Conservation (phyloP, 2,329 filamentous ascomycete genomes). For the Colletotrichum simmondsii region DNA sequence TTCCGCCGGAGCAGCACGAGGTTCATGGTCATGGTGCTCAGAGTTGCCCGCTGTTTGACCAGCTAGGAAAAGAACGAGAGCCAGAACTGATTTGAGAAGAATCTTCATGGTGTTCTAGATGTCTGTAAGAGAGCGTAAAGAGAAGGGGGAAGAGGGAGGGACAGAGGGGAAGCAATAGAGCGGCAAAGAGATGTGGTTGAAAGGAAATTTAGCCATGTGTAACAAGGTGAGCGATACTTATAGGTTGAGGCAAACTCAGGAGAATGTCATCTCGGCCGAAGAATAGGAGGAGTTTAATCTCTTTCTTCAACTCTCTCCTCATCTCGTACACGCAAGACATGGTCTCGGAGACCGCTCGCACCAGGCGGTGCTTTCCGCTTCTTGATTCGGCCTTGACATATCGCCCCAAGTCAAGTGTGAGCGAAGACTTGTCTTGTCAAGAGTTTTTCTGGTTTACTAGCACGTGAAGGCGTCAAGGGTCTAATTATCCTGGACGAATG, state of each 20-base stretch:
- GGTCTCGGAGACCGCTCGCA: background rate
- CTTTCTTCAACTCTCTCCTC: background rate
- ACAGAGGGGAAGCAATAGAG: background rate
- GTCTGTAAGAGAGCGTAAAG: background rate
- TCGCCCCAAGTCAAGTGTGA: background rate
- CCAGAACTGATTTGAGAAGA: background rate
- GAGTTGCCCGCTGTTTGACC: background rate
- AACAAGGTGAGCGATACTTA: background rate
- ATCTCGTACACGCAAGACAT: background rate
- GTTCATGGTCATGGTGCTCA: background rate
- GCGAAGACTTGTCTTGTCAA: background rate
- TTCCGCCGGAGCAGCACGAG: constrained; percentile 49
- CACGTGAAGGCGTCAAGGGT: constrained; percentile 4
- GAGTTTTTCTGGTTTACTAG: background rate
- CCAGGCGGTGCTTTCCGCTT: background rate
- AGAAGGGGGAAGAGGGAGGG: background rate
- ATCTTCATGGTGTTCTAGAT: constrained; percentile 5
- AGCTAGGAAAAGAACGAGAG: background rate
- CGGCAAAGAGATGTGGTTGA: background rate
- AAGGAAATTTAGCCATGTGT: background rate
- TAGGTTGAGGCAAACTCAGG: background rate
- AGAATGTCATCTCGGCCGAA: background rate
- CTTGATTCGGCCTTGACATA: background rate
- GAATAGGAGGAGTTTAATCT: background rate
- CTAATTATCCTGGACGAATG: background rate